Percentiles rank a stretch among this genome's conserved stretches.
phyloP scores from a whole-genome alignment of 176 grass and related monocot species.

The Triticum urartu region DNA sequence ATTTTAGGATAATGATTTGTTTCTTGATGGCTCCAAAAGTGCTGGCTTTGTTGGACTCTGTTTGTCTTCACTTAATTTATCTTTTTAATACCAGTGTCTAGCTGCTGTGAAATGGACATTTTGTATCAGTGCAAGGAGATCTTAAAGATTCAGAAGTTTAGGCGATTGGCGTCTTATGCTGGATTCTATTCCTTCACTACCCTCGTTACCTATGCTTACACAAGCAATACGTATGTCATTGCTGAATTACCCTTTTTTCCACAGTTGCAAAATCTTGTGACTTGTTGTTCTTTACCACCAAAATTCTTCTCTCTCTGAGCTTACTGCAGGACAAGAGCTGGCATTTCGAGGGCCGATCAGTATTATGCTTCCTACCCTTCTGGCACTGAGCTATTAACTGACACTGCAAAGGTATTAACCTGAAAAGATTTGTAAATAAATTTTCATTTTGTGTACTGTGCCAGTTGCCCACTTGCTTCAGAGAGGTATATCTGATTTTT shows the following conservation, averaged over 20 bases:
- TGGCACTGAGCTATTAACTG: conserved; percentile 73
- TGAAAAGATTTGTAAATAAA: conserved; percentile 11
- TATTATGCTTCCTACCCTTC: conserved; percentile 86
- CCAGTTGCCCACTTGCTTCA: neutral
- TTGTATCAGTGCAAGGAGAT: conserved; percentile 67
- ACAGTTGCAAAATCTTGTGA: conserved; percentile 1
- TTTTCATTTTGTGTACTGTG: conserved; percentile 5
- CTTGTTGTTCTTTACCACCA: neutral
- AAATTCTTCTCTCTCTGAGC: neutral
- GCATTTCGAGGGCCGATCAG: conserved; percentile 73
- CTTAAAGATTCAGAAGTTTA: conserved; percentile 82
- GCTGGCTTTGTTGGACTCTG: neutral
- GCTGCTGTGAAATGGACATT: conserved; percentile 43
- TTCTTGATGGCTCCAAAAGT: neutral
- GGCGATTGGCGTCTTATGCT: conserved; percentile 57
- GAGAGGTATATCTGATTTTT: conserved; percentile 8
- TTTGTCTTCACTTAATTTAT: neutral
- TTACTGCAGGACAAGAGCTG: conserved; percentile 66
- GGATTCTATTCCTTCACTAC: conserved; percentile 76
- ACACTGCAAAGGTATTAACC: conserved; percentile 75
- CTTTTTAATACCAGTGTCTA: neutral
- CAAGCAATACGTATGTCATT: conserved; percentile 64
- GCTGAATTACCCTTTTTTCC: conserved; percentile 15
- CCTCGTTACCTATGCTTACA: conserved; percentile 78
- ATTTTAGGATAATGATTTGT: neutral